phyloP scores from a whole-genome alignment of 2,329 filamentous ascomycete species.

The Fusarium robinianum region DNA sequence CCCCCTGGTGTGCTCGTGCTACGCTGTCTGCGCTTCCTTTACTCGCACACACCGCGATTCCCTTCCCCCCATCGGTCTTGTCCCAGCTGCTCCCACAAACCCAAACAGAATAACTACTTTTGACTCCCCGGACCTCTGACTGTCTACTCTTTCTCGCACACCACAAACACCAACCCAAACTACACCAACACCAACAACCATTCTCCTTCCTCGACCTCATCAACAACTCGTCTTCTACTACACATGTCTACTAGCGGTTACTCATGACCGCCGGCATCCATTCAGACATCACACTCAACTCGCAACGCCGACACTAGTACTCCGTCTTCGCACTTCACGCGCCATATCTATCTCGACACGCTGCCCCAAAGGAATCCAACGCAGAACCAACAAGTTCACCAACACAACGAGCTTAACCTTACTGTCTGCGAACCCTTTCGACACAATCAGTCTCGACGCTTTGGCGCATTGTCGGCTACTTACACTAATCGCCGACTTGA shows the following conservation, averaged over 20 bases:
- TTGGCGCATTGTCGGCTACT: slow-evolving; percentile 29
- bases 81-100: slow-evolving; percentile 31
- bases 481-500: slow-evolving; percentile 28
- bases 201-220: slow-evolving; percentile 13
- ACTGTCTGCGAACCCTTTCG: neutral
- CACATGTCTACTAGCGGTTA: slow-evolving; percentile 32
- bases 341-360: neutral
- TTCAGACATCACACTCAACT: slow-evolving; percentile 25
- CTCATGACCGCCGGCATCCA: slow-evolving; percentile 32
- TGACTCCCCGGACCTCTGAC: slow-evolving; percentile 35
- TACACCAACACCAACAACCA: slow-evolving; percentile 17
- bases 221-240: slow-evolving; percentile 21
- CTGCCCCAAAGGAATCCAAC: too few species aligned
- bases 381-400: too few species aligned
- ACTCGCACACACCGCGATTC: slow-evolving; percentile 37
- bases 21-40: slow-evolving; percentile 26
- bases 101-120: slow-evolving; percentile 37
- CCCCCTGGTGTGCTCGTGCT: slow-evolving; percentile 25
- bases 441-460: slow-evolving; percentile 12
- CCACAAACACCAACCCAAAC: slow-evolving; percentile 30
- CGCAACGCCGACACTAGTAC: slow-evolving; percentile 25
- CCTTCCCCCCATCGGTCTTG: slow-evolving; percentile 37
- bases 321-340: neutral
- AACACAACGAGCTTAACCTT: too few species aligned
- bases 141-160: slow-evolving; percentile 28